Base-by-base conservation (phyloP, 2,329 filamentous ascomycete species). In the Cladosporium sp. region DNA sequence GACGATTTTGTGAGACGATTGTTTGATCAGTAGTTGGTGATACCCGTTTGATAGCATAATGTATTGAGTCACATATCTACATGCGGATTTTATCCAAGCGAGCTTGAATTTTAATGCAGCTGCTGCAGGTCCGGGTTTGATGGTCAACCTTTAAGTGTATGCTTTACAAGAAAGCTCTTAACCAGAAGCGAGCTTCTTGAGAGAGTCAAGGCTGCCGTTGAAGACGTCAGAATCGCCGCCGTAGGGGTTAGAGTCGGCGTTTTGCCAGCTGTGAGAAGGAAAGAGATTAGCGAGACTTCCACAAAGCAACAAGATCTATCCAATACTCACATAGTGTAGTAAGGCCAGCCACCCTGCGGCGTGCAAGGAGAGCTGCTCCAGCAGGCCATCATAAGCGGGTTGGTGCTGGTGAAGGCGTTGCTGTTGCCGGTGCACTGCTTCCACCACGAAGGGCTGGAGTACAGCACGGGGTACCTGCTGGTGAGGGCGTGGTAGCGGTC, bases 361-460 rank as follows among this genome's bases (percentile, higher is more conserved):
- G 52, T 58, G 35, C 56, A 57, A 4, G 37, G 37, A 18, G 28
- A 13, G 34, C 46, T 48, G n/a, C 13, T 40, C 44, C 43, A 54
- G 46, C 52, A 51, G 4, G 52, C 52, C 52, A 54, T 50, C 18
- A 45, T 35, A 16, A 54, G 28, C 22, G 52, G 52, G 33, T 57
- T 58, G 11, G 52, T 75, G 16, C 63, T 56, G 34, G 63, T 64
- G 56, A 81, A 81, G 3, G 68, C 71, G 13, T 64, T 66, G 32
- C 69, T 75, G 61, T 75, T 74, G 9, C 77, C 77, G 1, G 78
- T 80, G 64, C 78, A 82, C 28, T 65, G 64, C 9, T 62, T 66
- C 79, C 79, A 81, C 78, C 78, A 82, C 55, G 72, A 72, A 9
- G 74, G 72, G 34, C 72, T 77, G 35, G 74, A 75, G 60, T 80